Conservation (phyloP, 2,329 filamentous ascomycete species). For the Aspergillus carbonarius region DNA sequence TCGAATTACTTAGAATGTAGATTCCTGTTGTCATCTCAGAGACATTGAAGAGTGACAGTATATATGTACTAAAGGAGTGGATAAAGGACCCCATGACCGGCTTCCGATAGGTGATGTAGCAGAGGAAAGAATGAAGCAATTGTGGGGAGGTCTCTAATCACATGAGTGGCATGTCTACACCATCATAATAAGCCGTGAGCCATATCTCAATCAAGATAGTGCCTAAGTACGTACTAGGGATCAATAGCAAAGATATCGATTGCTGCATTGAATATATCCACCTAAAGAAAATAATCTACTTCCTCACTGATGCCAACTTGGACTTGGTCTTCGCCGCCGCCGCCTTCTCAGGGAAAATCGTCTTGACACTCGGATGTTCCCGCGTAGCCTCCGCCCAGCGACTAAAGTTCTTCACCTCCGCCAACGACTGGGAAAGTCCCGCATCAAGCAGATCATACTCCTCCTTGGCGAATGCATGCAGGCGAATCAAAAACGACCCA, state of each 20-base stretch:
- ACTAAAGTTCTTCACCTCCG: slow-evolving; percentile 61
- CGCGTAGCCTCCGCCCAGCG: slow-evolving; percentile 64
- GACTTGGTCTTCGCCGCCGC: slow-evolving; percentile 45
- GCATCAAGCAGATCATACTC: slow-evolving; percentile 51
- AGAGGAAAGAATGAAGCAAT: no score
- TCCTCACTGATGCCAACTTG: slow-evolving; percentile 32
- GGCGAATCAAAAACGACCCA: slow-evolving; percentile 63
- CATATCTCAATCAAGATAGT: no score
- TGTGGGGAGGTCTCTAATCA: neutral
- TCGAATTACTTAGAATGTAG: no score
- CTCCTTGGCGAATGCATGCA: slow-evolving; percentile 56
- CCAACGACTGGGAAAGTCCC: slow-evolving; percentile 48
- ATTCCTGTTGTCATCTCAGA: no score
- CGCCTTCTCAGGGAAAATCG: slow-evolving; percentile 58
- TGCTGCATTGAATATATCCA: neutral
- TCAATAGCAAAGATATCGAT: no score
- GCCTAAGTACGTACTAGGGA: no score
- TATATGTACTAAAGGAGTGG: no score
- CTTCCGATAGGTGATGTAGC: no score
- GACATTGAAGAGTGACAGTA: no score
- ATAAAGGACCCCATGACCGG: no score
- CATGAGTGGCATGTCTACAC: no score
- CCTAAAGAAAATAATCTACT: neutral
- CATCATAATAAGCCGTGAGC: no score
- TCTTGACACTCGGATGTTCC: slow-evolving; percentile 64